Conservation (phyloP, 2,329 filamentous ascomycete species). For the Ceratocystis eucalypticola region DNA sequence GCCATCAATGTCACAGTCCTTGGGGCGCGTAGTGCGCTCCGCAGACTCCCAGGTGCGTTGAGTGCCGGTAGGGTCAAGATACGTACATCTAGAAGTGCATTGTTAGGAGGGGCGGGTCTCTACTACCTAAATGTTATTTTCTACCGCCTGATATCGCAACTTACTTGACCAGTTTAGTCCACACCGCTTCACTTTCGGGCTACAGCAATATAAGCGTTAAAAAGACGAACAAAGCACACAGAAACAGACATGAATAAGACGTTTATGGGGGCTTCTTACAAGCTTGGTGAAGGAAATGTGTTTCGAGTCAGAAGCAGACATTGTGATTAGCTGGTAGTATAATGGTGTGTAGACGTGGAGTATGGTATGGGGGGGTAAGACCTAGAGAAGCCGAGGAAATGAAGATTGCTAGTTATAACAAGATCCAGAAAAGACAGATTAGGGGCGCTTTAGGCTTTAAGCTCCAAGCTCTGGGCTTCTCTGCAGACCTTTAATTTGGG, state of each 20-base stretch:
- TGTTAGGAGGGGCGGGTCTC: too few species aligned
- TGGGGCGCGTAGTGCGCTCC: slow-evolving; percentile 54
- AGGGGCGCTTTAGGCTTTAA: not conserved
- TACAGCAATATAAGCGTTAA: slow-evolving; percentile 22
- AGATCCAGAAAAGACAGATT: slow-evolving; percentile 1
- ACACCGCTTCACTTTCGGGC: slow-evolving; percentile 41
- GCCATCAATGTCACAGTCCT: slow-evolving; percentile 50
- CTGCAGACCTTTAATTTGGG: too few species aligned
- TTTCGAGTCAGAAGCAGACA: slow-evolving; percentile 20
- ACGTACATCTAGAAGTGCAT: slow-evolving; percentile 38
- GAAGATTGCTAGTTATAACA: not conserved
- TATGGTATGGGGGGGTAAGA: not conserved
- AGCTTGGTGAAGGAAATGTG: slow-evolving; percentile 18
- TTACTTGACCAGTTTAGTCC: slow-evolving; percentile 48
- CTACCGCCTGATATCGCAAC: slow-evolving; percentile 16
- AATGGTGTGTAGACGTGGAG: too few species aligned
- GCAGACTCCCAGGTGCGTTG: slow-evolving; percentile 57
- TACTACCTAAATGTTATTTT: too few species aligned
- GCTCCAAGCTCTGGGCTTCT: not conserved
- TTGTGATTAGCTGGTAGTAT: not conserved
- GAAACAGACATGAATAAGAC: not conserved
- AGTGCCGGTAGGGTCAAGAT: slow-evolving; percentile 47
- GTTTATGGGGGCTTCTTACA: not conserved
- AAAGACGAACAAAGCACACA: not conserved
- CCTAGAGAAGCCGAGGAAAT: not conserved